These are phyloP conservation scores for Chlamydomonas reinhardtii DNA, from an alignment of 163 green algal species.

Conservation along the genomic window DNA sequence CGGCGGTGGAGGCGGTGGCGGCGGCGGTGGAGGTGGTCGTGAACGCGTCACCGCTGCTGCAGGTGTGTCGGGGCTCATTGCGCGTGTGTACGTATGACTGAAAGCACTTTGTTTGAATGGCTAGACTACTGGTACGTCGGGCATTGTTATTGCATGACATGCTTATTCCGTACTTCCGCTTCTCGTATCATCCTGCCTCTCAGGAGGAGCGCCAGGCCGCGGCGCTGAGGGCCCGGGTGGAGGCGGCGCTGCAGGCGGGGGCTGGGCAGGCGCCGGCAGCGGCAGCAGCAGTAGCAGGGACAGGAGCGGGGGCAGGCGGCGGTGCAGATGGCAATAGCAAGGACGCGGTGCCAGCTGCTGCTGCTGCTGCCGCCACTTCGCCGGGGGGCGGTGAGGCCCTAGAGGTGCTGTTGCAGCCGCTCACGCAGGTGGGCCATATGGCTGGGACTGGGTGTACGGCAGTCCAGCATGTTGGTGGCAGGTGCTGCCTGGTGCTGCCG, in stretches of 20 bases:
- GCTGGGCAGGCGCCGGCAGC: not conserved
- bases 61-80: not conserved
- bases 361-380: not conserved
- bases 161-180: too few species aligned
- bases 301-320: not conserved
- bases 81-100: too few species aligned
- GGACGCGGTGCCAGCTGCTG: not conserved
- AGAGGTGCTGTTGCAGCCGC: not conserved
- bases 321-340: not conserved
- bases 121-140: too few species aligned
- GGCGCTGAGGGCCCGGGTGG: not conserved
- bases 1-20: slow-evolving; percentile 26
- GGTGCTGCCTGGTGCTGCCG: too few species aligned
- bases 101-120: too few species aligned
- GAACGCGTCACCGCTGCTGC: not conserved
- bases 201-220: slow-evolving; percentile 30
- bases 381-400: not conserved
- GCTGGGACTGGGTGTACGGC: not conserved
- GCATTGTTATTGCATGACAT: too few species aligned
- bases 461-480: not conserved
- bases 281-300: not conserved
- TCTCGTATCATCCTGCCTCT: not conserved
- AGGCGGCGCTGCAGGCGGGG: slow-evolving; percentile 11
- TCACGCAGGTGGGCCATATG: not conserved
- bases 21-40: slow-evolving; percentile 18